These are phyloP conservation scores for Serendipita sp. DNA, from an alignment of 768 basidiomycete genomes.

Conservation along the genomic window DNA sequence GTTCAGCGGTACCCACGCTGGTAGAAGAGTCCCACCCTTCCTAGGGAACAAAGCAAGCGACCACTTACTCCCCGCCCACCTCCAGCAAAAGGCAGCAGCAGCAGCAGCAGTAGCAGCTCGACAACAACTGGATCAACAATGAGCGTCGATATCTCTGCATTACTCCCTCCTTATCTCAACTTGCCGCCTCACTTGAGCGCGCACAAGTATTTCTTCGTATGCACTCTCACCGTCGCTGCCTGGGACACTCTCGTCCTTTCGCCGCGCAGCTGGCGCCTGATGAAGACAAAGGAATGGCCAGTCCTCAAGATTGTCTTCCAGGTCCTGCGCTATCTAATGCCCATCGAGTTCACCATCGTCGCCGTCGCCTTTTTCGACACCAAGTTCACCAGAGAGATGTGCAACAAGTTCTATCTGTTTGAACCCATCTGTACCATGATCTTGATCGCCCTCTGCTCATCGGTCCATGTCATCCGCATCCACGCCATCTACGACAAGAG, in stretches of 20 bases:
- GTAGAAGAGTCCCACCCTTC: too few species aligned
- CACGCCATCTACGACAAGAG: slow-evolving; percentile 63
- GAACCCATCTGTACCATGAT: slow-evolving; percentile 76
- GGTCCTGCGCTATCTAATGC: slow-evolving; percentile 62
- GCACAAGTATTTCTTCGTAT: slow-evolving; percentile 82
- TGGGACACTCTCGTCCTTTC: slow-evolving; percentile 81
- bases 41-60: too few species aligned
- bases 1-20: too few species aligned
- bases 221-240: slow-evolving; percentile 75
- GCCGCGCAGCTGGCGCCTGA: slow-evolving; percentile 59
- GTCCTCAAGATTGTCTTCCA: slow-evolving; percentile 59
- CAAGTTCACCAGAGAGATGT: slow-evolving; percentile 38
- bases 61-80: too few species aligned
- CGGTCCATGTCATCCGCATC: slow-evolving; percentile 60
- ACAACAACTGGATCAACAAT: neutral
- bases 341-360: slow-evolving; percentile 59
- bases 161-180: slow-evolving; percentile 49
- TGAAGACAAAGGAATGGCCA: slow-evolving; percentile 51
- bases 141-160: slow-evolving; percentile 10
- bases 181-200: slow-evolving; percentile 65
- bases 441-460: slow-evolving; percentile 56
- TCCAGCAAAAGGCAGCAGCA: too few species aligned
- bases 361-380: slow-evolving; percentile 78
- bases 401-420: slow-evolving; percentile 60
- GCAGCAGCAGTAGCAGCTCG: too few species aligned